These are phyloP conservation scores for Thielaviopsis punctulata DNA, from an alignment of 2,329 filamentous ascomycete genomes.

Conservation along the genomic window DNA sequence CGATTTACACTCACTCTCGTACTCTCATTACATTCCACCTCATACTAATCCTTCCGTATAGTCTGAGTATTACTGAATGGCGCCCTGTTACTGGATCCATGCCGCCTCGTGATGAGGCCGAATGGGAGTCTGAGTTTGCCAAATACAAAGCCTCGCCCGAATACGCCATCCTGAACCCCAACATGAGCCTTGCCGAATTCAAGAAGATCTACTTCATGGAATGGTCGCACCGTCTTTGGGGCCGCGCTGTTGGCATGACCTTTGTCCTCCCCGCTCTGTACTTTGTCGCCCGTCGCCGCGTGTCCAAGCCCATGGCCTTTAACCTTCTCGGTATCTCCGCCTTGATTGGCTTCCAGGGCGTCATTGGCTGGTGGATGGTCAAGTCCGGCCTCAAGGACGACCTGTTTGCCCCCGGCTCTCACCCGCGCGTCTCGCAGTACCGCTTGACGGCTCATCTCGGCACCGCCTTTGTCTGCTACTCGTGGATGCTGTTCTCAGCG, in stretches of 20 bases:
- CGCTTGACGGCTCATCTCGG: conserved; percentile 77
- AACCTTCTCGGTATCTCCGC: conserved; percentile 69
- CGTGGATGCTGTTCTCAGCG: conserved; percentile 83
- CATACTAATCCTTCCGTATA: conserved; percentile 21
- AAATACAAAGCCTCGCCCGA: conserved; percentile 89
- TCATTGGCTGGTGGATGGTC: conserved; percentile 99
- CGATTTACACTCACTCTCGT: conserved; percentile 13
- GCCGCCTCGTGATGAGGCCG: conserved; percentile 57
- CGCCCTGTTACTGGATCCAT: conserved; percentile 83
- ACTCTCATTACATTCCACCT: not conserved
- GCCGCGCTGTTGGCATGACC: conserved; percentile 73
- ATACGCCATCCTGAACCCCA: conserved; percentile 77
- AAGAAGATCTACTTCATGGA: conserved; percentile 99
- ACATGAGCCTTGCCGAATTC: conserved; percentile 87
- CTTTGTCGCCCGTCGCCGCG: conserved; percentile 65
- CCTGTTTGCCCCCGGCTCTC: conserved; percentile 75
- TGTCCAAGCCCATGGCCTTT: conserved; percentile 59
- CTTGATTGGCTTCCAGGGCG: conserved; percentile 85
- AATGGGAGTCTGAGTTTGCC: conserved; percentile 85
- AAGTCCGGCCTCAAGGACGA: conserved; percentile 92
- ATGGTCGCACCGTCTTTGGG: conserved; percentile 92
- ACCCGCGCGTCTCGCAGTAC: conserved; percentile 90
- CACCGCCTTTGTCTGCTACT: conserved; percentile 82
- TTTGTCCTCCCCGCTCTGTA: conserved; percentile 81
- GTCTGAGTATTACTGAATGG: conserved; percentile 98